phyloP scores from a whole-genome alignment of 2,329 filamentous ascomycete genomes.

The Xylaria sp. region DNA sequence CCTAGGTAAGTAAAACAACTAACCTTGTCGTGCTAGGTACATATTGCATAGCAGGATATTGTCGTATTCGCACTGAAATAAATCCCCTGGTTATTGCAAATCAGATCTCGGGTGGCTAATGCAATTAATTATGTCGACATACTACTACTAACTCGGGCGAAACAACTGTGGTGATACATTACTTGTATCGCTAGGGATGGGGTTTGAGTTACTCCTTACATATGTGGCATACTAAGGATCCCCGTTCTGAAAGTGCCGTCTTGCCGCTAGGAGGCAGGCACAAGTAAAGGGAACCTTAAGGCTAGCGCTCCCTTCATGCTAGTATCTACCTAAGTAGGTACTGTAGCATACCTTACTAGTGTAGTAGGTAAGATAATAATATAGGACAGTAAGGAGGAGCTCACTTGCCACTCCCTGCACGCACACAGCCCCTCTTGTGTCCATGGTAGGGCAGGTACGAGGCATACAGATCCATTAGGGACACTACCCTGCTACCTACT shows the following conservation, averaged over 20 bases:
- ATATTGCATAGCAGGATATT: neutral
- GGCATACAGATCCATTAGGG: neutral
- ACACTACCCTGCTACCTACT: neutral
- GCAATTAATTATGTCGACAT: slow-evolving; percentile 26
- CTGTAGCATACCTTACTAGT: no score
- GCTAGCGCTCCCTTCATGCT: no score
- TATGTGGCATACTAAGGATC: neutral
- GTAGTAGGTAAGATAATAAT: neutral
- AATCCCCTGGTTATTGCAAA: neutral
- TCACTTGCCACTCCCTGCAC: neutral
- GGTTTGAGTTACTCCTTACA: slow-evolving; percentile 9
- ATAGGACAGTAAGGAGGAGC: neutral
- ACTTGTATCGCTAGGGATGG: slow-evolving; percentile 11
- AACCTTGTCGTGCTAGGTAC: neutral
- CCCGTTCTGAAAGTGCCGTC: slow-evolving; percentile 5
- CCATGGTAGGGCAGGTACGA: neutral
- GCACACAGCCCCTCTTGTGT: neutral
- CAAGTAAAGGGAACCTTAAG: no score
- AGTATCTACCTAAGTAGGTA: neutral
- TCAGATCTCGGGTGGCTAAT: neutral
- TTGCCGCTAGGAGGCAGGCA: neutral
- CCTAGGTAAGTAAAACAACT: neutral
- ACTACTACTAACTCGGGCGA: slow-evolving; percentile 13
- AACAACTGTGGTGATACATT: slow-evolving; percentile 17
- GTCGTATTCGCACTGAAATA: neutral